Base-by-base conservation (phyloP, 805 yeast species). In the Yarrowia sp. region DNA sequence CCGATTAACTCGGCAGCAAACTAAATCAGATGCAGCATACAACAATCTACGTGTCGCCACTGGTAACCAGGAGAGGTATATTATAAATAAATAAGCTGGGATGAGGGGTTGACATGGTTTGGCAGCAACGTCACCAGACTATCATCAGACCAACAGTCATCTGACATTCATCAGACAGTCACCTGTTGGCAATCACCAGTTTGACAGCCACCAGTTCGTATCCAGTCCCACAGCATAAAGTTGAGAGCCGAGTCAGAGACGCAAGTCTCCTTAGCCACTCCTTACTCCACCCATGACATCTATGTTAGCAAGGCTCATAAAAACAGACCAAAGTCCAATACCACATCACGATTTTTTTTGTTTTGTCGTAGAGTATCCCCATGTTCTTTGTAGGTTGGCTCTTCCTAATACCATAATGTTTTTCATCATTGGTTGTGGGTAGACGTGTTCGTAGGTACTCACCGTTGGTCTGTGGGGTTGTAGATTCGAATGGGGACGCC, bases 391-490 rank as follows among this genome's bases (percentile, higher is more conserved):
- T 51, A 30, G 52, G 62, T 40, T 63, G 64, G 44, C 46, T 51
- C 62, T 49, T 56, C 61, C 44, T 52, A 51, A 30, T 54, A 49
- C 62, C 46, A 49, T 49, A 48, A 62, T 51, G 65, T 44, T 44
- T 33, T 35, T 38, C 44, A 51, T 51, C 58, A 38, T 62, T 22
- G 28, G 51, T 48, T 48, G 64, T 41, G 58, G 11, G 12, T 11
- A 10, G 7, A 24, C 10, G 24, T 26, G 2, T n/a, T 4, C 11
- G 17, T 9, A 19, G 12, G 35, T 54, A 54, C 61, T 54, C 43
- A 54, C 61, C 24, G 46, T 38, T 38, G 12, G 11, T 6, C 11
- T 35, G 8, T 26, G 38, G 16, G 46, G 17, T 38, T n/a, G 22
- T 2, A 24, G 26, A 54, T 6, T 38, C 3, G 3, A 26, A 32